Conservation (phyloP, 345 rosid genomes). For the Erysimum cheiranthoides region DNA sequence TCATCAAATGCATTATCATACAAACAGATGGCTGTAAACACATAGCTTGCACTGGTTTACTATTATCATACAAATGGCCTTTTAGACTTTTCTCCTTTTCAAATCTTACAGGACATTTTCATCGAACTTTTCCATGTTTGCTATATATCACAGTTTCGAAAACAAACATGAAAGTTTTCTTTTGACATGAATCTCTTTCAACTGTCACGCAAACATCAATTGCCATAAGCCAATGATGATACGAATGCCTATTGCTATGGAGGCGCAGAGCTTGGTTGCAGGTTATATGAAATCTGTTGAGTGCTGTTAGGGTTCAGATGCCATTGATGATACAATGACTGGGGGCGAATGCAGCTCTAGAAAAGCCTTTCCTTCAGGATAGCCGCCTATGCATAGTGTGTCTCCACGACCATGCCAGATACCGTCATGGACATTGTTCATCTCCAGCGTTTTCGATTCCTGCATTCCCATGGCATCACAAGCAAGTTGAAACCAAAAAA, state of each 20-base stretch:
- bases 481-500: constrained; percentile 24
- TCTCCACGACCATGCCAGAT: constrained; percentile 97
- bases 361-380: constrained; percentile 60
- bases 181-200: constrained; percentile 17
- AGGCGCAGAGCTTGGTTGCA: constrained; percentile 14
- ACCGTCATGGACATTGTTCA: constrained; percentile 93
- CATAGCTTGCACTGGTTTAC: constrained; percentile 10
- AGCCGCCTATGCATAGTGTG: constrained; percentile 72
- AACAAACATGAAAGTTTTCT: constrained; percentile 35
- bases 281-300: constrained; percentile 1
- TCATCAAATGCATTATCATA: constrained; percentile 23
- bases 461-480: constrained; percentile 47
- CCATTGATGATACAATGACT: constrained; percentile 50
- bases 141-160: constrained; percentile 35
- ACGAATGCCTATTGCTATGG: constrained; percentile 2
- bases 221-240: constrained; percentile 1
- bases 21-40: constrained; percentile 20
- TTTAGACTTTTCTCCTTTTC: constrained; percentile 11
- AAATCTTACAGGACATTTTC: neutral
- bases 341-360: constrained; percentile 60
- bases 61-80: constrained; percentile 32
- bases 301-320: constrained; percentile 45
- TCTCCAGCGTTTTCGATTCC: constrained; percentile 94
- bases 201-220: neutral
- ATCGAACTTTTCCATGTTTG: constrained; percentile 29